A percentile compares a stretch with the other conserved stretches of the same genome.
Conservation (phyloP, 768 basidiomycete genomes). For the Coprinopsis strossmayeri region DNA sequence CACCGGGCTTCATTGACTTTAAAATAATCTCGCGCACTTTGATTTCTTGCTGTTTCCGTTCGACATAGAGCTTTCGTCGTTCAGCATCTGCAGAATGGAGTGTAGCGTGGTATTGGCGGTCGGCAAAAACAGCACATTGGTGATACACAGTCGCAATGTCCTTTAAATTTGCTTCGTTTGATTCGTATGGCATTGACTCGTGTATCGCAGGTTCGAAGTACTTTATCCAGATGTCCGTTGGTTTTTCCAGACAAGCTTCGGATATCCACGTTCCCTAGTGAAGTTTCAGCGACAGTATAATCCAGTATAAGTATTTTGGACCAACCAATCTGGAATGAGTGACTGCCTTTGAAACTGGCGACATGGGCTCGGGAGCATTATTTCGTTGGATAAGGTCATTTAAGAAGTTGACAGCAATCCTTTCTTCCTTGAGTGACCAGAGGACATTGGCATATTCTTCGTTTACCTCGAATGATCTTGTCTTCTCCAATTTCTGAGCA, state of each 20-base stretch:
- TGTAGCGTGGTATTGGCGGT: slow-evolving; percentile 74
- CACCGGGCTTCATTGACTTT: slow-evolving; percentile 4
- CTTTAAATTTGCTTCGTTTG: neutral
- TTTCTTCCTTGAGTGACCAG: slow-evolving; percentile 84
- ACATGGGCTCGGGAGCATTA: neutral
- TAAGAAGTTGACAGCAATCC: slow-evolving; percentile 71
- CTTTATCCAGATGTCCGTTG: slow-evolving; percentile 56
- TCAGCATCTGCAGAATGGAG: slow-evolving; percentile 63
- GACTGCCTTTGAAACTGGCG: slow-evolving; percentile 26
- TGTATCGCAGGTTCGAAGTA: slow-evolving; percentile 65
- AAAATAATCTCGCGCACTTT: slow-evolving; percentile 37
- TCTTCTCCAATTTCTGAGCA: slow-evolving; percentile 55
- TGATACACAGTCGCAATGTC: slow-evolving; percentile 59
- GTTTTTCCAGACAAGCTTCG: slow-evolving; percentile 77
- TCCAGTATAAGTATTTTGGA: slow-evolving; percentile 1
- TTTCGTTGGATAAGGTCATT: slow-evolving; percentile 26
- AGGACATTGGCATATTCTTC: slow-evolving; percentile 87
- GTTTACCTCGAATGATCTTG: slow-evolving; percentile 44
- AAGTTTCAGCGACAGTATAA: neutral
- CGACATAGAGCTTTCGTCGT: slow-evolving; percentile 63
- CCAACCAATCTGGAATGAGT: slow-evolving; percentile 63
- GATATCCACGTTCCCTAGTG: slow-evolving; percentile 87
- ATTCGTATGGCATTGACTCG: slow-evolving; percentile 19
- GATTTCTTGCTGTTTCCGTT: slow-evolving; percentile 71
- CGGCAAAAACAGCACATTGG: slow-evolving; percentile 85